These are phyloP conservation scores for Rhododendron mucronatum DNA, from an alignment of 148 eudicot species.

Conservation along the genomic window DNA sequence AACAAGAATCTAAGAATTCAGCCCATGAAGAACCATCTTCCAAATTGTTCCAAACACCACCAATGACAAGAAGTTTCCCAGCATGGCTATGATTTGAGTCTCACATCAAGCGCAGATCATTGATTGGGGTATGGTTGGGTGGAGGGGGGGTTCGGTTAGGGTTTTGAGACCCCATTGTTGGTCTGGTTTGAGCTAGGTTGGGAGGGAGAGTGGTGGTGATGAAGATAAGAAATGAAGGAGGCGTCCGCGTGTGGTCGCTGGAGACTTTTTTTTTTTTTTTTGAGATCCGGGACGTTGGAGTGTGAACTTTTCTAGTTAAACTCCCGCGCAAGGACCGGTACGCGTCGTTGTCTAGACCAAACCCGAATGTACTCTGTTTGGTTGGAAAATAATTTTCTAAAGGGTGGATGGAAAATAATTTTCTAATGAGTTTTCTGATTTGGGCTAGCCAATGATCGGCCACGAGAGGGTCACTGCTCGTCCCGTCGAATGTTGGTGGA, in stretches of 20 bases:
- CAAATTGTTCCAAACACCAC: too few species aligned
- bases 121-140: slow-evolving; percentile 35
- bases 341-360: neutral
- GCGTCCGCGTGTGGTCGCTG: neutral
- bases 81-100: too few species aligned
- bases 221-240: neutral
- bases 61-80: too few species aligned
- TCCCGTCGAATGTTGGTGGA: too few species aligned
- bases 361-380: neutral
- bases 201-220: neutral
- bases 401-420: too few species aligned
- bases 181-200: neutral
- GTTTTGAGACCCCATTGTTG: slow-evolving; percentile 50
- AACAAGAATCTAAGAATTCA: too few species aligned
- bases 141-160: slow-evolving; percentile 32
- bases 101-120: neutral
- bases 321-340: slow-evolving; percentile 13
- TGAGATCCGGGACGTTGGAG: neutral
- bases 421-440: too few species aligned
- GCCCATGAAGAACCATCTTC: too few species aligned
- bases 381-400: neutral
- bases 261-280: neutral
- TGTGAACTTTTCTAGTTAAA: neutral
- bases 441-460: too few species aligned
- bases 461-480: too few species aligned